These are phyloP conservation scores for Sporothrix dimorphospora DNA, from an alignment of 2,329 filamentous ascomycete species.

Conservation along the genomic window DNA sequence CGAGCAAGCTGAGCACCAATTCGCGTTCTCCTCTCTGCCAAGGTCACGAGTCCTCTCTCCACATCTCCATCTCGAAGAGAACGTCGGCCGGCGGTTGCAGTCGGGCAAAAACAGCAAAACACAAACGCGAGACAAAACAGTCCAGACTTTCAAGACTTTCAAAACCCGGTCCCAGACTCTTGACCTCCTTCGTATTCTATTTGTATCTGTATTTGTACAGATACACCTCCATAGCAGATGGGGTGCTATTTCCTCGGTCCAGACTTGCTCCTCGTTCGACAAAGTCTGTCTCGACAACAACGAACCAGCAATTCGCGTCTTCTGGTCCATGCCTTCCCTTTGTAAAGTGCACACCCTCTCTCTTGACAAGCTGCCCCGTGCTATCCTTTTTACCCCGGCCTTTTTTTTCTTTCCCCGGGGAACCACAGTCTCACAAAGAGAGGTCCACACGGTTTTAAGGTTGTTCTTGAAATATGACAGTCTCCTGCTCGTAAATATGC, in stretches of 20 bases:
- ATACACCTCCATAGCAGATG: too few relatives aligned
- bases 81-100: background rate
- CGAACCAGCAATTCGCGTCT: background rate
- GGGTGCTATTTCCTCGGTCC: background rate
- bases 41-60: background rate
- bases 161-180: background rate
- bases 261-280: background rate
- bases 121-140: slow-evolving; percentile 5
- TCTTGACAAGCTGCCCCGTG: background rate
- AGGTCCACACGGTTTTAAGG: background rate
- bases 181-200: too few relatives aligned
- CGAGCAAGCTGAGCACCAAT: background rate
- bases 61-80: background rate
- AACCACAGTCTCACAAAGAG: background rate
- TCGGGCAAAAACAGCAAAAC: slow-evolving; percentile 9
- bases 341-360: background rate
- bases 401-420: background rate
- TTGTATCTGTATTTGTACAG: too few relatives aligned
- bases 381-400: background rate
- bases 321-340: background rate
- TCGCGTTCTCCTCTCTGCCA: background rate
- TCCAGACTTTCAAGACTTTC: background rate
- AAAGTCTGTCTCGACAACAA: background rate
- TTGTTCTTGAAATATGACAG: background rate
- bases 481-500: too few relatives aligned